Evolutionary conservation across 1,284 basidiomycete genomes (phyloP).

Genomic region (Ustilago vetiveriae): DNA sequence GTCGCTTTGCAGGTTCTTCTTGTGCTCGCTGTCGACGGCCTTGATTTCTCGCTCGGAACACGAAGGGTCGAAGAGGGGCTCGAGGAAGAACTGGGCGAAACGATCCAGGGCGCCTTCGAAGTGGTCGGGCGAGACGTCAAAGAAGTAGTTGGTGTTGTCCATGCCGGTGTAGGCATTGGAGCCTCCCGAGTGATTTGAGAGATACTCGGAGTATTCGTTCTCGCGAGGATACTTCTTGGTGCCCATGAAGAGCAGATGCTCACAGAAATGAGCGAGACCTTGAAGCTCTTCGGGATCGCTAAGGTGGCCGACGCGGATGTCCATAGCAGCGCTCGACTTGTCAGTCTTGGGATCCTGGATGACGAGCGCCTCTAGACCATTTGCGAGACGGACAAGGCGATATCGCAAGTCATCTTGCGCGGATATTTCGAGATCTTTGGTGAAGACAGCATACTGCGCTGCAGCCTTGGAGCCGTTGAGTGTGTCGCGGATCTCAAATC

Average conservation of each 20-base stretch:
- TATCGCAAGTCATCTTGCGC: conserved; percentile 56
- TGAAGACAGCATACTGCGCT: conserved; percentile 58
- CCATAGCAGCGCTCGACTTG: conserved; percentile 92
- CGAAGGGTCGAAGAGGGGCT: conserved; percentile 87
- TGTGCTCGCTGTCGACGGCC: conserved; percentile 97
- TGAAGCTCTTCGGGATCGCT: conserved; percentile 76
- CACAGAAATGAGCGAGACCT: conserved; percentile 90
- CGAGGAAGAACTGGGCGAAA: conserved; percentile 93
- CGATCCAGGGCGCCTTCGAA: conserved; percentile 85
- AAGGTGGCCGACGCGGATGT: conserved; percentile 94
- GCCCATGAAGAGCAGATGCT: conserved; percentile 95
- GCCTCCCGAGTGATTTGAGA: conserved; percentile 87
- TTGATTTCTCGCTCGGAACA: conserved; percentile 94
- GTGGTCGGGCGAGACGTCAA: conserved; percentile 87
- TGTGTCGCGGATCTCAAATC: conserved; percentile 45
- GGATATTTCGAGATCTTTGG: conserved; percentile 45
- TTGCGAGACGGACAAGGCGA: conserved; percentile 81
- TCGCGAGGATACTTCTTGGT: conserved; percentile 65
- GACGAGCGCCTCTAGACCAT: conserved; percentile 86
- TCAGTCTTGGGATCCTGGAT: conserved; percentile 88
- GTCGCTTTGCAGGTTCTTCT: conserved; percentile 96
- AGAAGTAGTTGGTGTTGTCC: conserved; percentile 91
- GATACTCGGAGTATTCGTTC: conserved; percentile 73
- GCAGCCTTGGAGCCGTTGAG: conserved; percentile 39
- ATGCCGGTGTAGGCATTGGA: conserved; percentile 96